phyloP scores from a whole-genome alignment of 108 stramenopile species.

The Cyclotella baltica region DNA sequence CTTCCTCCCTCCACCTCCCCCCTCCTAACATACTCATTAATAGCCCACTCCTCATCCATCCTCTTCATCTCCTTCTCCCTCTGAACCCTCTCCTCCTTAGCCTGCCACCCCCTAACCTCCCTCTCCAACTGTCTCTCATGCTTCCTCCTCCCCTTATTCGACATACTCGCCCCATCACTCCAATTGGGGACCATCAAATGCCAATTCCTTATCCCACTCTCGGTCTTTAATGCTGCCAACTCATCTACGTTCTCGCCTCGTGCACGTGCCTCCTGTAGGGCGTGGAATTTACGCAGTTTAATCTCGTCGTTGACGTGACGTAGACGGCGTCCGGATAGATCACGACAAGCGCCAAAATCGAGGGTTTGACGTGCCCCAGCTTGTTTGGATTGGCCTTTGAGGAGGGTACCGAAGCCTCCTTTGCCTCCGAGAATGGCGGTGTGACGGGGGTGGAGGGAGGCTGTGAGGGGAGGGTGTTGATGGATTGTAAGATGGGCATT shows the following conservation, averaged over 20 bases:
- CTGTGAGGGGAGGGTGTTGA: slow-evolving; percentile 21
- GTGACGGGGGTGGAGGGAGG: slow-evolving; percentile 25
- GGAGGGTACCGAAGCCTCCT: slow-evolving; percentile 96
- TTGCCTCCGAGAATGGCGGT: slow-evolving; percentile 78
- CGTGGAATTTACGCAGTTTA: slow-evolving; percentile 86
- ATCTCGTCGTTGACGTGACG: slow-evolving; percentile 99
- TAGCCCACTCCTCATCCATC: slow-evolving; percentile 61
- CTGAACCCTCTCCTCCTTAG: slow-evolving; percentile 55
- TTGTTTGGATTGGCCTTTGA: slow-evolving; percentile 93
- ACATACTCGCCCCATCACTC: slow-evolving; percentile 73
- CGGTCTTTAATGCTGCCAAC: slow-evolving; percentile 72
- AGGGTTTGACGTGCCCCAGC: slow-evolving; percentile 86
- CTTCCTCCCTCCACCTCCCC: slow-evolving; percentile 51
- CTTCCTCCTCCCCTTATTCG: slow-evolving; percentile 67
- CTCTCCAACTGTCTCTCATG: slow-evolving; percentile 70
- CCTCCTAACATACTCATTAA: slow-evolving; percentile 64
- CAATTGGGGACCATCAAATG: slow-evolving; percentile 91
- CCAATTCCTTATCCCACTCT: slow-evolving; percentile 92
- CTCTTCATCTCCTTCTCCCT: slow-evolving; percentile 54
- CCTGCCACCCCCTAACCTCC: slow-evolving; percentile 49
- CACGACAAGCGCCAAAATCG: slow-evolving; percentile 99
- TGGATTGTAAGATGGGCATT: slow-evolving; percentile 7
- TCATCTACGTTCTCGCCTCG: slow-evolving; percentile 56
- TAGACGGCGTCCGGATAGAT: slow-evolving; percentile 95
- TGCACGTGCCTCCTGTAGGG: slow-evolving; percentile 64